phyloP scores from a whole-genome alignment of 805 yeast genomes.

The Priceomyces haplophilus region DNA sequence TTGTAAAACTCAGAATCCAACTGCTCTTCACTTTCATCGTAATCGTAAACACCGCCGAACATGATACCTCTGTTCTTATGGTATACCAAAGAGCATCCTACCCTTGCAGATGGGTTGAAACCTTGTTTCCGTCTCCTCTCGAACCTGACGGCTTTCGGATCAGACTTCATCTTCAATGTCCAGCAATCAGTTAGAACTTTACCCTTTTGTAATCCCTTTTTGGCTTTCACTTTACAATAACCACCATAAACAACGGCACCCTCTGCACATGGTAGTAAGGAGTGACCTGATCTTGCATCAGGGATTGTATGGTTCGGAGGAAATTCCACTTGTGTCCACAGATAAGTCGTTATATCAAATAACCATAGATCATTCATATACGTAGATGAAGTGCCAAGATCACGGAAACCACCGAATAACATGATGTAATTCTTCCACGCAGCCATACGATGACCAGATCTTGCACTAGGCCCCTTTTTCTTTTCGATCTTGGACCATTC shows the following conservation, averaged over 20 bases:
- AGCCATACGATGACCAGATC: slow-evolving; percentile 91
- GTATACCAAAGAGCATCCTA: slow-evolving; percentile 85
- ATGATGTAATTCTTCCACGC: slow-evolving; percentile 89
- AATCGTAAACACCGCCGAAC: slow-evolving; percentile 95
- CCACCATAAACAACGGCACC: slow-evolving; percentile 93
- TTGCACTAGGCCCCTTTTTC: slow-evolving; percentile 67
- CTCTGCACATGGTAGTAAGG: slow-evolving; percentile 71
- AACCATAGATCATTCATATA: slow-evolving; percentile 88
- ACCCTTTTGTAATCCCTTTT: slow-evolving; percentile 85
- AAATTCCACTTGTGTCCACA: slow-evolving; percentile 87
- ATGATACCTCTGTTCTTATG: slow-evolving; percentile 90
- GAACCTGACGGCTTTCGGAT: slow-evolving; percentile 74
- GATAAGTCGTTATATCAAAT: slow-evolving; percentile 83
- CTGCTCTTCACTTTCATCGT: slow-evolving; percentile 91
- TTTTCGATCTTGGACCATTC: slow-evolving; percentile 89
- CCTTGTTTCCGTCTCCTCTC: slow-evolving; percentile 90
- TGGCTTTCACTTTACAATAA: slow-evolving; percentile 87
- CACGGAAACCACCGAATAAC: slow-evolving; percentile 90
- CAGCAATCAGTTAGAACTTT: slow-evolving; percentile 84
- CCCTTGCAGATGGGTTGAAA: slow-evolving; percentile 86
- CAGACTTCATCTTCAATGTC: slow-evolving; percentile 83
- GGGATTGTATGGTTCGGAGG: slow-evolving; percentile 80
- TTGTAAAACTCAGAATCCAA: slow-evolving; percentile 83
- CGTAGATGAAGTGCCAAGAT: slow-evolving; percentile 77
- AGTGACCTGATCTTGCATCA: slow-evolving; percentile 92